Base-by-base conservation (phyloP, 192 early-diverging fungal species). In the Endogone sp. region DNA sequence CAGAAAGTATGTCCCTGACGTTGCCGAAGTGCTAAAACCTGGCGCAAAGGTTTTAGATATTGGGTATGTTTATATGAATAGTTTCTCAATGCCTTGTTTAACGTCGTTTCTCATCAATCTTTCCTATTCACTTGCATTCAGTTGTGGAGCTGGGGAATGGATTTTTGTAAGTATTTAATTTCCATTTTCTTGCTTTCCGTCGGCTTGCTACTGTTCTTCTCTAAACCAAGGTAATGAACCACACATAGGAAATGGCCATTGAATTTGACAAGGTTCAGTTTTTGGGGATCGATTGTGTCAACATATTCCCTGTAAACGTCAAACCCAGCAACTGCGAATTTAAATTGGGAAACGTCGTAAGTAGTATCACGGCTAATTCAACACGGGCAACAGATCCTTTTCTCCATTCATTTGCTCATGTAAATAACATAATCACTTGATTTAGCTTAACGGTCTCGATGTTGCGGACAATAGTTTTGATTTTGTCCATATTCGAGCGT, bases 401-500 rank as follows among this genome's bases (percentile, higher is more conserved):
- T n/a, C n/a, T n/a, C n/a, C n/a, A n/a, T n/a, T n/a, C n/a, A n/a
- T n/a, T n/a, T n/a, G n/a, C n/a, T n/a, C n/a, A n/a, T n/a, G n/a
- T n/a, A n/a, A n/a, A n/a, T n/a, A n/a, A 11, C 37, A 49, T 16
- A 49, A 49, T 11, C 37, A 6, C 16, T 6, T 49, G 37, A 49
- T 11, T 1, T 49, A 49, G 37, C 56, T 74, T 13, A 29, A 58
- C 23, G 72, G 72, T 24, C 49, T 74, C 24, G 28, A 49, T 20
- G 68, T 65, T 49, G 21, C 64, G 29, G 72, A 74, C 22, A 60
- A 74, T 60, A 65, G 59, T 31, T 74, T 74, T 65, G 72, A 74
- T 22, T 65, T 74, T 49, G 72, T 74, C 27, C 72, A 74, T 22
- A 69, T 74, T 67, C n/a, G 72, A 27, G 25, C 64, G 4, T 64